Evolutionary conservation across 78 protist species (phyloP).

Genomic region (Dictyostelium firmibasis): DNA sequence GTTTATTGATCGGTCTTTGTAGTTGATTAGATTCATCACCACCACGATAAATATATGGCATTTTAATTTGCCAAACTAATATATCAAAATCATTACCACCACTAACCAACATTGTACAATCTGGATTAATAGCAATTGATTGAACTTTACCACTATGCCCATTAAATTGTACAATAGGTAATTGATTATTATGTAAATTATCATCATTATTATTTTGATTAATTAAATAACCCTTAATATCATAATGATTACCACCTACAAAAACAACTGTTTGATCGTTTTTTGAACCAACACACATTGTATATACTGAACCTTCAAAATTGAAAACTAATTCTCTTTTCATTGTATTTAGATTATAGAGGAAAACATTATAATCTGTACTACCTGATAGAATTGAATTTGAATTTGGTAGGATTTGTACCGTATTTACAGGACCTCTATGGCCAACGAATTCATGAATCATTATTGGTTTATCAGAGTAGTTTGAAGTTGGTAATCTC

Average conservation of each 20-base stretch:
- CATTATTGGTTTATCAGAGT: background rate
- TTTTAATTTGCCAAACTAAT: background rate
- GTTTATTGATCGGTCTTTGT: background rate
- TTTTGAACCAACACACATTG: slow-evolving; percentile 1
- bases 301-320: slow-evolving; percentile 22
- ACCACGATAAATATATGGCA: background rate
- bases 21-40: background rate
- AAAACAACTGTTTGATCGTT: background rate
- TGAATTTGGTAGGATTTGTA: background rate
- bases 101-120: slow-evolving; percentile 8
- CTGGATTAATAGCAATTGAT: background rate
- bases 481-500: background rate
- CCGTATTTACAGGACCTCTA: slow-evolving; percentile 3
- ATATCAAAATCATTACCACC: slow-evolving; percentile 35
- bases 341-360: slow-evolving; percentile 2
- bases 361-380: slow-evolving; percentile 2
- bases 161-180: background rate
- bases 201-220: background rate
- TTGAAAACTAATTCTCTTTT: background rate
- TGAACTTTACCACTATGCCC: slow-evolving; percentile 23
- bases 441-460: slow-evolving; percentile 4
- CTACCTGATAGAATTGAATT: background rate
- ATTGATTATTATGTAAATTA: background rate
- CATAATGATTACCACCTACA: slow-evolving; percentile 30
- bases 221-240: slow-evolving; percentile 9